These are phyloP conservation scores for Gypsophila paniculata DNA, from an alignment of 179 eudicot species.

Conservation along the genomic window DNA sequence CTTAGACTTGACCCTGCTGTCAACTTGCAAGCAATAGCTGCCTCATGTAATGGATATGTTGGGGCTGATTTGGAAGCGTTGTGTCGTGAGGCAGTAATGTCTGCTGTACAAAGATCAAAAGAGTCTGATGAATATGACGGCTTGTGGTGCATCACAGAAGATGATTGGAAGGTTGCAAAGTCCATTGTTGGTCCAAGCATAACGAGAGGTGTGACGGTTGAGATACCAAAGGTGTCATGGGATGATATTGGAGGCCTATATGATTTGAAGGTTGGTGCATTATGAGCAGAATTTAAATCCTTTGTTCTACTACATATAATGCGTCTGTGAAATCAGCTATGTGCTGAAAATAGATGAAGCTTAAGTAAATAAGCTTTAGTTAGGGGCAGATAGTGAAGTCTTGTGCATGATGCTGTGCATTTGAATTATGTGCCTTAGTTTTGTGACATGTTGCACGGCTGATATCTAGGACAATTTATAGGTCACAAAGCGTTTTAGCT, in stretches of 20 bases:
- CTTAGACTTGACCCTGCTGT: slow-evolving; percentile 57
- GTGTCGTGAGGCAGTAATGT: slow-evolving; percentile 77
- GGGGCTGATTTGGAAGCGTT: slow-evolving; percentile 98
- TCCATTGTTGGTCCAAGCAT: slow-evolving; percentile 86
- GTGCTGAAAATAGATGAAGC: too few relatives aligned
- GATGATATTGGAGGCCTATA: slow-evolving; percentile 89
- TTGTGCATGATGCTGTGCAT: neutral
- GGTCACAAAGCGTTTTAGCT: neutral
- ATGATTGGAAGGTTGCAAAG: slow-evolving; percentile 74
- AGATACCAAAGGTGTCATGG: slow-evolving; percentile 86
- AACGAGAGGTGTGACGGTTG: slow-evolving; percentile 82
- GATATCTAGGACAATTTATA: neutral
- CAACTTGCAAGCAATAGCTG: slow-evolving; percentile 62
- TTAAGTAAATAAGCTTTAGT: neutral
- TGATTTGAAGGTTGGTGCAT: slow-evolving; percentile 61
- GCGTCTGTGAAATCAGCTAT: neutral
- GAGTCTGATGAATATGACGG: slow-evolving; percentile 33
- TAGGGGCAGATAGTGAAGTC: neutral
- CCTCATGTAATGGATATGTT: slow-evolving; percentile 90
- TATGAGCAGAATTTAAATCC: neutral
- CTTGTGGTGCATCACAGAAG: slow-evolving; percentile 44
- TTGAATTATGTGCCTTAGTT: neutral
- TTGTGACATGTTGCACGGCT: neutral
- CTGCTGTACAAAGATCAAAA: slow-evolving; percentile 41
- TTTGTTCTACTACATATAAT: neutral